Conservation (phyloP, 371 early-diverging fungal genomes). For the Thermomucor indicae-seudaticae region DNA sequence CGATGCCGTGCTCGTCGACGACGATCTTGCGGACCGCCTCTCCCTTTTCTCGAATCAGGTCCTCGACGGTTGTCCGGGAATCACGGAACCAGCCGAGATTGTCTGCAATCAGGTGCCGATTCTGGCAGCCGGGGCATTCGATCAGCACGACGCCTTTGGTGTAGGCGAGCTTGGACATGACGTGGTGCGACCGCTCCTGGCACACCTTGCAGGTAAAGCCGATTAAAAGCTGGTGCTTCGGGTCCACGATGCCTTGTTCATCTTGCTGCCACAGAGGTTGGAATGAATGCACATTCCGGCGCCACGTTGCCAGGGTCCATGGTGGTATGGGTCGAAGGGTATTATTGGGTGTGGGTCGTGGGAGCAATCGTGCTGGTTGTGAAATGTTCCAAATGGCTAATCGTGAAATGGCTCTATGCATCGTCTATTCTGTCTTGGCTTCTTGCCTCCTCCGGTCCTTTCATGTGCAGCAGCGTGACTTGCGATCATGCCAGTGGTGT, state of each 20-base stretch:
- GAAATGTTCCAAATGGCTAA: no score
- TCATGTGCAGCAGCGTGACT: no score
- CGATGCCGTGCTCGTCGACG: conserved; percentile 31
- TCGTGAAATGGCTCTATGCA: no score
- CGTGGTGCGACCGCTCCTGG: conserved; percentile 74
- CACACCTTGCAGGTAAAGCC: conserved; percentile 96
- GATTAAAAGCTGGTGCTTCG: conserved; percentile 70
- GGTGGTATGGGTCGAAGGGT: no score
- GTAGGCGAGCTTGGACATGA: conserved; percentile 90
- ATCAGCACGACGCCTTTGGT: conserved; percentile 91
- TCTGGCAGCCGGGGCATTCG: conserved; percentile 88
- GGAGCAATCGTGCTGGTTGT: no score
- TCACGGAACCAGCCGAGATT: conserved; percentile 91
- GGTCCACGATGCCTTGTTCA: conserved; percentile 20
- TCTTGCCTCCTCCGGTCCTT: no score
- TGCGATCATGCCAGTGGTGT: no score
- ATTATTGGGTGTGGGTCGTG: no score
- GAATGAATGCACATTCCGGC: neutral
- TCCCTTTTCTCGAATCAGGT: conserved; percentile 79
- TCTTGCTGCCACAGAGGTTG: conserved; percentile 4
- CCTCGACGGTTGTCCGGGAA: conserved; percentile 73
- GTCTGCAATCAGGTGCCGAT: conserved; percentile 93
- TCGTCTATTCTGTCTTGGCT: no score
- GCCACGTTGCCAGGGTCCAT: no score
- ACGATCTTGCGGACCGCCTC: conserved; percentile 59